phyloP scores from a whole-genome alignment of 2,329 filamentous ascomycete species.

The Lecanicillium sp. region DNA sequence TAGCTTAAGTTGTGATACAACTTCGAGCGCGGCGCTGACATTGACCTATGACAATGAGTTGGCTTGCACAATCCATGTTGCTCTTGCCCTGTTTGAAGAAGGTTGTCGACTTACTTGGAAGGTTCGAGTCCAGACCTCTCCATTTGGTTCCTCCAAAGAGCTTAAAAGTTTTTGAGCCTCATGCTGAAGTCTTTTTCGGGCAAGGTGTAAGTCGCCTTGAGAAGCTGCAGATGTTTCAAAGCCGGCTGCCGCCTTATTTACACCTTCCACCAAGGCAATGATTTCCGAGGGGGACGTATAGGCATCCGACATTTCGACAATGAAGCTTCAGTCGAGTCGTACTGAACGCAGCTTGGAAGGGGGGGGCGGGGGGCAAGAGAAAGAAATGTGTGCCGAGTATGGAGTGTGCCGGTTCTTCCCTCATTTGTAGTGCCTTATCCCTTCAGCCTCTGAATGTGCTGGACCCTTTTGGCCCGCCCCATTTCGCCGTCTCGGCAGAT shows the following conservation, averaged over 20 bases:
- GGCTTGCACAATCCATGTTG: not conserved
- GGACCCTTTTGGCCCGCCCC: too few species aligned
- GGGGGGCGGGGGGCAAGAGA: not conserved
- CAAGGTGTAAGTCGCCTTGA: not conserved
- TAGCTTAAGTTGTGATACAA: not conserved
- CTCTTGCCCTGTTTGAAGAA: not conserved
- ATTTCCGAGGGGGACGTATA: not conserved
- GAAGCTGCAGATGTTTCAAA: not conserved
- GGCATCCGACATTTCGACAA: not conserved
- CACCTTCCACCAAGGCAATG: not conserved
- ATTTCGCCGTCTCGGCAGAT: not conserved
- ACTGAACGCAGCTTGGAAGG: too few species aligned
- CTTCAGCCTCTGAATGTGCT: too few species aligned
- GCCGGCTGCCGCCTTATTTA: not conserved
- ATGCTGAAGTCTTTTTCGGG: not conserved
- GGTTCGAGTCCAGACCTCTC: not conserved
- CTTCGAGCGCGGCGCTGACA: not conserved
- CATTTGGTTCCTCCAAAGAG: conserved; percentile 1
- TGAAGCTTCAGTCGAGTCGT: too few species aligned
- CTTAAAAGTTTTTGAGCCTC: conserved; percentile 1
- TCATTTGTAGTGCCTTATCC: too few species aligned
- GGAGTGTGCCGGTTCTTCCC: too few species aligned
- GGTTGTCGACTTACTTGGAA: not conserved
- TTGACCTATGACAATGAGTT: conserved; percentile 1
- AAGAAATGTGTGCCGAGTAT: not conserved